A percentile compares a stretch with the other conserved stretches of the same genome.
Conservation (phyloP, 2,329 filamentous ascomycete species). For the Daldinia sp. region DNA sequence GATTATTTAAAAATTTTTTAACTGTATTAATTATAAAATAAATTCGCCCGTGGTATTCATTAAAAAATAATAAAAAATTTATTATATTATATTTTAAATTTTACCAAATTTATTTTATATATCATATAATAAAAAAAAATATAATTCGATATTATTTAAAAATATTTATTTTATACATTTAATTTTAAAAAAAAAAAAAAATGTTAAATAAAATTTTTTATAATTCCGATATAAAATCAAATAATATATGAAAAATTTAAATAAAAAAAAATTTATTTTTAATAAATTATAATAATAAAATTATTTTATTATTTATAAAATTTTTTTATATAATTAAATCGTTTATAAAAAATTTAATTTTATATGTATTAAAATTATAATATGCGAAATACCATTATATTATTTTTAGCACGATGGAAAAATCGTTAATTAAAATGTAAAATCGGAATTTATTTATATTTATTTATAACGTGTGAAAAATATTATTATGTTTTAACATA, state of each 20-base stretch:
- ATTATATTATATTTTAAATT: too few relatives aligned
- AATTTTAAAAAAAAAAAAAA: too few relatives aligned
- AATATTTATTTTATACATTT: too few relatives aligned
- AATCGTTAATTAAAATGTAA: not conserved
- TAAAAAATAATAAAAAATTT: too few relatives aligned
- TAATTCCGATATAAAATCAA: not conserved
- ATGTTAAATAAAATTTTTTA: not conserved
- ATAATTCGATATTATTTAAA: too few relatives aligned
- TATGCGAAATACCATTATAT: not conserved
- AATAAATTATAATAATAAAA: not conserved
- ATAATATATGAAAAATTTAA: not conserved
- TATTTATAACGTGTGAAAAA: not conserved
- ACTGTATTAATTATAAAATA: too few relatives aligned
- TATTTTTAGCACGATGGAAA: not conserved
- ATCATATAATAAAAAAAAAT: too few relatives aligned
- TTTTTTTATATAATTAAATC: not conserved
- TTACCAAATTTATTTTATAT: too few relatives aligned
- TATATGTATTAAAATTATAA: not conserved
- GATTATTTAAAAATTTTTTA: too few relatives aligned
- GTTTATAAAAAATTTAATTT: not conserved
- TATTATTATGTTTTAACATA: not conserved
- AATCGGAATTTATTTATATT: not conserved
- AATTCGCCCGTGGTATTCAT: too few relatives aligned
- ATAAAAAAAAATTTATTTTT: not conserved
- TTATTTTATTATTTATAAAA: not conserved